Evolutionary conservation across 352 stramenopile species (phyloP), one percentile per base, ranked within the genome.

Genomic region (Halophytophthora polymorphica): DNA sequence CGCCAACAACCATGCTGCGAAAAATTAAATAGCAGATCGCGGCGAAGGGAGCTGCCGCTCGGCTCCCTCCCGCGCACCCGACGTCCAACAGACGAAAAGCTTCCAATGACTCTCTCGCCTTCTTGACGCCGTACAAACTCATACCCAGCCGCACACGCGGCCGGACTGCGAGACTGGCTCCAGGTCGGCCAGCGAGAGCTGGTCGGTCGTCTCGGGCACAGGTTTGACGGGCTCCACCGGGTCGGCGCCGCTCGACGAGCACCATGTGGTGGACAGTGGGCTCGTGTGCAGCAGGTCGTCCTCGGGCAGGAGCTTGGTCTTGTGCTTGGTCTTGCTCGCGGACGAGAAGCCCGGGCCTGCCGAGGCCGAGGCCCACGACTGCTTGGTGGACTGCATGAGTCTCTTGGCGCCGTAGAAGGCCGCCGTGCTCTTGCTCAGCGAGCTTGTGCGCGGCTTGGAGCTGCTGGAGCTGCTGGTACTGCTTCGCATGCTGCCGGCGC

Each of bases 111-210:
- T 28, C 54, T 50, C 43, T 45, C 25, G 56, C 64, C 52, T 64
- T 33, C 35, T 67, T 50, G 57, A 65, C 62, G 50, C 53, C 53
- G 37, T 58, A 28, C 40, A 38, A 28, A 45, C 41, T 69, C 61
- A 72, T 49, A 68, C 64, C 57, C 62, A 67, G 56, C 64, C 52
- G 50, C 64, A 67, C 19, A 37, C 13, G 21, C 41, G 62, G 35
- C n/a, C 45, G 21, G 61, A 35, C 23, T 68, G 58, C 43, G 58
- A 58, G 38, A 65, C 58, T 28, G 59, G 41, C 38, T 58, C 38
- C 23, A 54, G 51, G 28, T 56, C 33, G 6, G 39, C 21, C 39
- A 23, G 12, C 21, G 50, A 56, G 22, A 62, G 33, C 51, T 56
- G 29, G 6, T 34, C 56, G 14, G 63, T 56, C 8, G 37, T 54